A percentile compares a stretch with the other conserved stretches of the same genome.
Evolutionary conservation across 108 stramenopile genomes (phyloP).

Genomic region (Chaetoceros tenuissimus): DNA sequence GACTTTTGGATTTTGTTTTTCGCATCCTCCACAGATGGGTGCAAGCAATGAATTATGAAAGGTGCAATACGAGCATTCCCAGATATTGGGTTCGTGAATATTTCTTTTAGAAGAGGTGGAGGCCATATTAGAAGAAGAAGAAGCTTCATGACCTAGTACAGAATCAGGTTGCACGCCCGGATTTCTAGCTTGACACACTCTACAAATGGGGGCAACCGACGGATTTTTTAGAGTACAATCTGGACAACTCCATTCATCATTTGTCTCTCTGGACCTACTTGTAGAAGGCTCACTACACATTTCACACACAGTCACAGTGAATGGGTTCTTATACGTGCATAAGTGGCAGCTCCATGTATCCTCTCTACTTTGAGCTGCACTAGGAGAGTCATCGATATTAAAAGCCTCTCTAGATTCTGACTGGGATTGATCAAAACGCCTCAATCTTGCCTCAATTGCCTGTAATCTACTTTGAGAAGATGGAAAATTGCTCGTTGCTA

Average conservation of each 20-base stretch:
- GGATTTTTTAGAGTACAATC: conserved; percentile 8
- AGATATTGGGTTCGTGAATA: neutral
- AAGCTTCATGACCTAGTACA: neutral
- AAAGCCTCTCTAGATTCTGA: no score
- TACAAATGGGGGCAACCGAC: neutral
- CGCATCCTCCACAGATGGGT: conserved; percentile 4
- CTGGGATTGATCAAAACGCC: neutral
- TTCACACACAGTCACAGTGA: no score
- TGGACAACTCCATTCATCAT: conserved; percentile 1
- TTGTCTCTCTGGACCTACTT: no score
- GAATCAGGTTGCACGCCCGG: neutral
- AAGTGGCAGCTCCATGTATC: no score
- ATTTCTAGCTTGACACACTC: conserved; percentile 5
- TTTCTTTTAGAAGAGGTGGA: no score
- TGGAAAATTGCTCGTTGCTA: no score
- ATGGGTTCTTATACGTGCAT: no score
- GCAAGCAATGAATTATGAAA: conserved; percentile 2
- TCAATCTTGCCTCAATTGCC: neutral
- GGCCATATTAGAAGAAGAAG: no score
- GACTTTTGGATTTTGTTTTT: neutral
- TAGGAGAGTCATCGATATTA: no score
- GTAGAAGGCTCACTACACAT: no score
- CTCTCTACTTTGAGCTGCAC: no score
- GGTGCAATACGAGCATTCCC: conserved; percentile 11
- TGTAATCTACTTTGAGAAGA: no score